Evolutionary conservation across 345 rosid genomes (phyloP), one percentile per base, ranked within the genome.

Genomic region (Gossypium anomalum): DNA sequence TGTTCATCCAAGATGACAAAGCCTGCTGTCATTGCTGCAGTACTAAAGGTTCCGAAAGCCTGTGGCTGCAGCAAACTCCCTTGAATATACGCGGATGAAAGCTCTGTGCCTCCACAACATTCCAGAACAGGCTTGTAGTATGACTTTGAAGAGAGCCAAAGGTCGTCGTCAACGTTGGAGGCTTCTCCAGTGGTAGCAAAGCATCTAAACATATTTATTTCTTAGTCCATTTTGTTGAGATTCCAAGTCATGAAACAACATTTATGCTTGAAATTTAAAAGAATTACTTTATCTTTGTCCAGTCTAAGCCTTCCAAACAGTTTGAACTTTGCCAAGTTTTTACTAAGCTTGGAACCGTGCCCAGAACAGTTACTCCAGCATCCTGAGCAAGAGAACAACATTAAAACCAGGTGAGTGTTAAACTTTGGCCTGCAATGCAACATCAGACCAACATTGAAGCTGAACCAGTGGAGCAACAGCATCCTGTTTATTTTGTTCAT

Each of bases 51-150:
- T 67, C 97, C 97, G 77, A 94, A 94, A 74, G 92, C 97, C 78
- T 94, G 98, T 9, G 97, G 97, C 82, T 90, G 97, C 75, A 89
- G 82, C 2, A 58, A 80, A 52, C 86, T 83, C 63, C 97, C 97
- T 69, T 85, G 90, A 61, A 90, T 78, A 77, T 92, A 94, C 9
- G 90, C 76, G 17, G 97, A 92, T 75, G 93, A 87, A 17, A 92
- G 97, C 69, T 92, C 97, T 0, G 98, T 87, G 78, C 97, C 98
- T 58, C 98, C 97, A 80, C 97, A 94, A 53, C 88, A 80, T 84
- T 94, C 97, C 13, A 91, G 82, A 56, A 92, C 68, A 14, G 97
- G 95, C 77, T 81, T 88, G 79, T 92, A 92, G 78, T 82, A 85
- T 48, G 95, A 78, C 83, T 83, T 89, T 12, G 97, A 94, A 66